Evolutionary conservation across 1,139 yeast genomes (phyloP).

Genomic region (Suhomyces coccinellae): DNA sequence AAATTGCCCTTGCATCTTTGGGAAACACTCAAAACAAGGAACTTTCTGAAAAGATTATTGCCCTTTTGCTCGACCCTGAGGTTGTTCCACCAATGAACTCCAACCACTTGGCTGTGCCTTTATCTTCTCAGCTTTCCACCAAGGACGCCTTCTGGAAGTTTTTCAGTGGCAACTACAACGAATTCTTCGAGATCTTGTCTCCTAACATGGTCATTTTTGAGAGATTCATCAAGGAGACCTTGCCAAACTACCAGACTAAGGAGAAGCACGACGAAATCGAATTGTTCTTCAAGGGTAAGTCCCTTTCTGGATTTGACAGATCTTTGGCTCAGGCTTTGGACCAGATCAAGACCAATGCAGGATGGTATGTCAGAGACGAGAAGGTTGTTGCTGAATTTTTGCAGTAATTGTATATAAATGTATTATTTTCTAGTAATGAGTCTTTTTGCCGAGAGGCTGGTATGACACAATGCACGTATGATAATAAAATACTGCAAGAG

Average conservation of each 20-base stretch:
- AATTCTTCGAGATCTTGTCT: conserved; percentile 48
- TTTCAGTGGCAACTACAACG: conserved; percentile 54
- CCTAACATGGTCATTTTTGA: conserved; percentile 64
- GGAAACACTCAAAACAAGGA: conserved; percentile 51
- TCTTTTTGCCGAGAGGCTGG: background rate
- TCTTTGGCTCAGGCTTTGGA: conserved; percentile 58
- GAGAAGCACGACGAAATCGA: conserved; percentile 47
- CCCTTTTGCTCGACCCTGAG: conserved; percentile 38
- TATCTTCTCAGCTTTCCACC: conserved; percentile 52
- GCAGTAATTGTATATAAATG: background rate
- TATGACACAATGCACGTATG: background rate
- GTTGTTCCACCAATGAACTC: conserved; percentile 71
- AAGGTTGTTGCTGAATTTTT: conserved; percentile 31
- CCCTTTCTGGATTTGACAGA: conserved; percentile 62
- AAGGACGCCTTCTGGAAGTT: conserved; percentile 56
- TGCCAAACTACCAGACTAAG: conserved; percentile 47
- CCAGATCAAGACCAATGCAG: conserved; percentile 46
- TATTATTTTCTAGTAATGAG: background rate
- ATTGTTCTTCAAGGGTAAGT: conserved; percentile 53
- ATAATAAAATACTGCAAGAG: background rate
- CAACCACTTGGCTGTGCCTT: conserved; percentile 55
- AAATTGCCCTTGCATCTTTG: conserved; percentile 60
- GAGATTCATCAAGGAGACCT: conserved; percentile 57
- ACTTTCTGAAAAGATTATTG: conserved; percentile 39
- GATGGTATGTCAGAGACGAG: conserved; percentile 46